Evolutionary conservation across 176 grass and related monocot species (phyloP).

Genomic region (Carex kokanica): DNA sequence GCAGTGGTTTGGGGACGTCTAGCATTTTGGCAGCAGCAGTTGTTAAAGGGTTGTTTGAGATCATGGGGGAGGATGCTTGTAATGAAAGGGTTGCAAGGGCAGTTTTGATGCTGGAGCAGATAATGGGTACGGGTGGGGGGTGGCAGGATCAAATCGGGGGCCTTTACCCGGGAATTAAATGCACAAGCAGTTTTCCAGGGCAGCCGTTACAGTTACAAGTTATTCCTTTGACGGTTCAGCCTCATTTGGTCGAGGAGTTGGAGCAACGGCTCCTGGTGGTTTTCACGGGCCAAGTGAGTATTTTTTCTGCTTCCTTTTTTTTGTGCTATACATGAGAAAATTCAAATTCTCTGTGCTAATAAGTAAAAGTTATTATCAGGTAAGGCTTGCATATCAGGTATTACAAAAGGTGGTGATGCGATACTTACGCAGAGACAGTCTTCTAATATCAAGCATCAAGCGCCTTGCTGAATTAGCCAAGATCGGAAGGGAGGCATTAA

Average conservation of each 20-base stretch:
- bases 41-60: constrained; percentile 70
- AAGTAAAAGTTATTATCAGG: constrained; percentile 27
- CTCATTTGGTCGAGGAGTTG: constrained; percentile 48
- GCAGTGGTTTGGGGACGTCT: constrained; percentile 90
- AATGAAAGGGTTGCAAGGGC: constrained; percentile 71
- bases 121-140: constrained; percentile 94
- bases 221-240: constrained; percentile 38
- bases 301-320: not conserved
- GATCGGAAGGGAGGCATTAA: constrained; percentile 68
- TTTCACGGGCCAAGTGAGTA: constrained; percentile 94
- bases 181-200: constrained; percentile 73
- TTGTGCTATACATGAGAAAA: not conserved
- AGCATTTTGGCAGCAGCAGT: constrained; percentile 84
- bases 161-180: constrained; percentile 87
- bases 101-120: constrained; percentile 76
- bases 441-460: constrained; percentile 85
- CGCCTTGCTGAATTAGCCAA: constrained; percentile 65
- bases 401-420: constrained; percentile 75
- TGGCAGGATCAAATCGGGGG: constrained; percentile 98
- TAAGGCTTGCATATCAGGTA: constrained; percentile 77
- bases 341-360: not conserved
- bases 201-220: constrained; percentile 69
- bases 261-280: constrained; percentile 71
- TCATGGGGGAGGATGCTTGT: constrained; percentile 57
- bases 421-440: constrained; percentile 70